Conservation (phyloP, 495 filamentous ascomycete genomes). For the Penicillium parvum region DNA sequence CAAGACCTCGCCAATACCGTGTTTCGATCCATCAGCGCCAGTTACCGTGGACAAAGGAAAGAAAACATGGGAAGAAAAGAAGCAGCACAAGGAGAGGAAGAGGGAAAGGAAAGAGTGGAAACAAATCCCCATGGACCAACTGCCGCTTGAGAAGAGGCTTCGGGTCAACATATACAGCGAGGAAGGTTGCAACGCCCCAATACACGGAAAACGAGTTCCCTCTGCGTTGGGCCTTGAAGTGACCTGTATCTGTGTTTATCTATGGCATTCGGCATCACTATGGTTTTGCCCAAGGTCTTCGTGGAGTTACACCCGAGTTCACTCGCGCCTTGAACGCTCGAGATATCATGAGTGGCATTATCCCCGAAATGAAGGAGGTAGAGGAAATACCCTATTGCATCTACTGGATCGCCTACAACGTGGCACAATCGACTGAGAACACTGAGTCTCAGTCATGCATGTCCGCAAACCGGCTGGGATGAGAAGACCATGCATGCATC, state of each 20-base stretch:
- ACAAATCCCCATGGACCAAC: conserved; percentile 5
- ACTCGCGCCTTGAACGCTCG: conserved; percentile 10
- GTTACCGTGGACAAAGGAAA: no score
- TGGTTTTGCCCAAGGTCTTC: conserved; percentile 9
- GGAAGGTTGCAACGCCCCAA: conserved; percentile 9
- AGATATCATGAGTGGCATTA: conserved; percentile 10
- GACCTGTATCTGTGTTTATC: conserved; percentile 7
- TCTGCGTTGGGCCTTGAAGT: conserved; percentile 1
- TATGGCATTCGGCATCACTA: conserved; percentile 14
- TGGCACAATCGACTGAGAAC: no score
- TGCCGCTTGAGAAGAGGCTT: conserved; percentile 5
- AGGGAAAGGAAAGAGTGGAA: no score
- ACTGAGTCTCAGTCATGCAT: no score
- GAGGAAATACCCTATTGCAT: conserved; percentile 9
- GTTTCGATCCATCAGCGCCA: no score
- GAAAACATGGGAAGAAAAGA: no score
- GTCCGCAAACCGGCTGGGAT: no score
- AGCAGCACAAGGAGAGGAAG: no score
- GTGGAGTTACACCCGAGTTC: conserved; percentile 5
- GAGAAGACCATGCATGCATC: no score
- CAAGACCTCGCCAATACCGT: no score
- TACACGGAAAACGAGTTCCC: conserved; percentile 7
- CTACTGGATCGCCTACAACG: no score
- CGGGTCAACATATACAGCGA: conserved; percentile 5
- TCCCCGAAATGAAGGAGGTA: conserved; percentile 5